Evolutionary conservation across 2,329 filamentous ascomycete genomes (phyloP).

Genomic region (Neospermospora avenae): DNA sequence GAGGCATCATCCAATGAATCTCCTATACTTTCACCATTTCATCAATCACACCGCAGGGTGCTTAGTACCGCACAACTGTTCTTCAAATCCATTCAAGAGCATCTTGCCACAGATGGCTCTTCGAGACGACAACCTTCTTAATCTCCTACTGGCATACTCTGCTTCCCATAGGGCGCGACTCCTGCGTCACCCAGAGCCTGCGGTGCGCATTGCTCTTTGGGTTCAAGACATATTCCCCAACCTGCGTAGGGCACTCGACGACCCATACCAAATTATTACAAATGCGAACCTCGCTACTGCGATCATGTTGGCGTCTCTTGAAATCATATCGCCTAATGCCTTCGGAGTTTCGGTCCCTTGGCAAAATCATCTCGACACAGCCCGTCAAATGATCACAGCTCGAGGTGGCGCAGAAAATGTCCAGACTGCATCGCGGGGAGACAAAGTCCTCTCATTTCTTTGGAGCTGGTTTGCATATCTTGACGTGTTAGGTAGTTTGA

Average conservation of each 20-base stretch:
- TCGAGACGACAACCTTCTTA: conserved; percentile 67
- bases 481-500: conserved; percentile 72
- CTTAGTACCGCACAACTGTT: conserved; percentile 47
- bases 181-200: conserved; percentile 69
- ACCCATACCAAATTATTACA: conserved; percentile 60
- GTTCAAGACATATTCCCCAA: conserved; percentile 75
- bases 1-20: conserved; percentile 72
- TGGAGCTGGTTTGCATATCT: conserved; percentile 82
- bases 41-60: conserved; percentile 75
- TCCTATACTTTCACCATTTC: conserved; percentile 60
- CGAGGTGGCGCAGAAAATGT: conserved; percentile 57
- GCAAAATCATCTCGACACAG: conserved; percentile 75
- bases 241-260: conserved; percentile 63
- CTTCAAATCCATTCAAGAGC: conserved; percentile 51
- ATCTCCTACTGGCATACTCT: conserved; percentile 75
- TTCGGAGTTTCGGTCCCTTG: conserved; percentile 79
- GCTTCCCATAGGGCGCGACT: conserved; percentile 79
- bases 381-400: conserved; percentile 69
- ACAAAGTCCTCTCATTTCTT: conserved; percentile 68
- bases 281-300: conserved; percentile 74
- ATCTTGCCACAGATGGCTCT: conserved; percentile 60
- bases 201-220: conserved; percentile 75
- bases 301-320: conserved; percentile 80
- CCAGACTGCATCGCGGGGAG: conserved; percentile 43
- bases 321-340: conserved; percentile 78